These are phyloP conservation scores for Boeremia exigua DNA, from an alignment of 2,329 filamentous ascomycete species.

Conservation along the genomic window DNA sequence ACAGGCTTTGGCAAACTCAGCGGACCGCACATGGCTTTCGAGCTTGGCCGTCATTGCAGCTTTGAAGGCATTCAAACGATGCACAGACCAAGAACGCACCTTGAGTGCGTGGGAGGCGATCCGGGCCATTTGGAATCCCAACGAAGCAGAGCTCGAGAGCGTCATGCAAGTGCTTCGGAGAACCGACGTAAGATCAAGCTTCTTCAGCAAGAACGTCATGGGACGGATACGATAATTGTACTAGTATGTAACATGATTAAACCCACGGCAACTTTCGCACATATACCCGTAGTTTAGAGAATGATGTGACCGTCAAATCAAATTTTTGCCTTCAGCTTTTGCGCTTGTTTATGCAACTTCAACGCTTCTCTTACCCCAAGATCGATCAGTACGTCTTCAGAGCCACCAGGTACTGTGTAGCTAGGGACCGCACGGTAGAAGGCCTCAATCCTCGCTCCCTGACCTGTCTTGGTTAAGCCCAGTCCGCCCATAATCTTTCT, in stretches of 20 bases:
- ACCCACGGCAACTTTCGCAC: background rate
- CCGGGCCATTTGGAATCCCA: constrained; percentile 46
- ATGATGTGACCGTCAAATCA: background rate
- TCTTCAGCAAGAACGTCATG: constrained; percentile 19
- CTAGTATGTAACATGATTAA: background rate
- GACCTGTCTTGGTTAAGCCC: constrained; percentile 37
- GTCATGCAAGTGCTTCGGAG: constrained; percentile 33
- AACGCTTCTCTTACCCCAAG: constrained; percentile 39
- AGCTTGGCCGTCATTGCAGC: constrained; percentile 36
- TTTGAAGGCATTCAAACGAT: constrained; percentile 66
- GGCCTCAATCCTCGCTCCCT: constrained; percentile 35
- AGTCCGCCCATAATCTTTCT: constrained; percentile 16
- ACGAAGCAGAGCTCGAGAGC: constrained; percentile 41
- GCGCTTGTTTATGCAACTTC: constrained; percentile 33
- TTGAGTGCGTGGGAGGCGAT: constrained; percentile 61
- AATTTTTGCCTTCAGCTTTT: constrained; percentile 31
- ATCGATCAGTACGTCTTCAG: constrained; percentile 40
- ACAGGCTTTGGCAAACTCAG: constrained; percentile 20
- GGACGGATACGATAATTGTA: background rate
- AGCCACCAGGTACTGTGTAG: constrained; percentile 34
- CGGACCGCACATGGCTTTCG: constrained; percentile 39
- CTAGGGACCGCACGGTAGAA: constrained; percentile 34
- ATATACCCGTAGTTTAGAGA: background rate
- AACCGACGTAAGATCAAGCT: constrained; percentile 26
- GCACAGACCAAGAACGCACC: constrained; percentile 59